Conservation (phyloP, 2,329 filamentous ascomycete species). For the Sclerotinia borealis region DNA sequence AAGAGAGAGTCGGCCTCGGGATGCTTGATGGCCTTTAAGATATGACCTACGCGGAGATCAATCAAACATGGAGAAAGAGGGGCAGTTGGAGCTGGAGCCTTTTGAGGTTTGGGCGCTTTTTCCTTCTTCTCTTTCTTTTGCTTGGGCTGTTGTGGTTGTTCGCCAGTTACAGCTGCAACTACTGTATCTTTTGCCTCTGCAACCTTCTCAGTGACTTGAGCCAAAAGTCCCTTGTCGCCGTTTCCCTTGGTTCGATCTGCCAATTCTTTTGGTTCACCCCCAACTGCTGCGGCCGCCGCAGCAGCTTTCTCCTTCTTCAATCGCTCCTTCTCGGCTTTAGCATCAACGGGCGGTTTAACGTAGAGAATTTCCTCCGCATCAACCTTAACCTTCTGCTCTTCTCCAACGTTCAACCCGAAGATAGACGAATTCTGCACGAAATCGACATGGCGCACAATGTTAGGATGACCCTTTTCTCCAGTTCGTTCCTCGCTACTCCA, state of each 20-base stretch:
- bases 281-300: slow-evolving; percentile 49
- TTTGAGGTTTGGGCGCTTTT: slow-evolving; percentile 72
- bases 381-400: slow-evolving; percentile 70
- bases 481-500: slow-evolving; percentile 86
- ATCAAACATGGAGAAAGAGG: slow-evolving; percentile 80
- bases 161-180: slow-evolving; percentile 33
- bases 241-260: slow-evolving; percentile 56
- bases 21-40: slow-evolving; percentile 91
- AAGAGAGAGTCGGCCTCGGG: slow-evolving; percentile 94
- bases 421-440: slow-evolving; percentile 89
- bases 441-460: slow-evolving; percentile 87
- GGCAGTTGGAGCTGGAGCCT: slow-evolving; percentile 61
- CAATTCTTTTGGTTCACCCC: slow-evolving; percentile 44
- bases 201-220: slow-evolving; percentile 44
- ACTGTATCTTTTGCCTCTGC: slow-evolving; percentile 34
- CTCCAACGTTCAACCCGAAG: slow-evolving; percentile 62
- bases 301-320: slow-evolving; percentile 93
- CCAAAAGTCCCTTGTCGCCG: slow-evolving; percentile 45
- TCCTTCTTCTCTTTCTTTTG: slow-evolving; percentile 84
- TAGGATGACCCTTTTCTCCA: slow-evolving; percentile 79
- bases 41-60: slow-evolving; percentile 93
- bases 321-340: slow-evolving; percentile 92
- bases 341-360: slow-evolving; percentile 81
- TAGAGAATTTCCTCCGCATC: slow-evolving; percentile 76
- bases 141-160: slow-evolving; percentile 39